These are phyloP conservation scores for Xerocomellus dryophilus DNA, from an alignment of 768 basidiomycete genomes.

Conservation along the genomic window DNA sequence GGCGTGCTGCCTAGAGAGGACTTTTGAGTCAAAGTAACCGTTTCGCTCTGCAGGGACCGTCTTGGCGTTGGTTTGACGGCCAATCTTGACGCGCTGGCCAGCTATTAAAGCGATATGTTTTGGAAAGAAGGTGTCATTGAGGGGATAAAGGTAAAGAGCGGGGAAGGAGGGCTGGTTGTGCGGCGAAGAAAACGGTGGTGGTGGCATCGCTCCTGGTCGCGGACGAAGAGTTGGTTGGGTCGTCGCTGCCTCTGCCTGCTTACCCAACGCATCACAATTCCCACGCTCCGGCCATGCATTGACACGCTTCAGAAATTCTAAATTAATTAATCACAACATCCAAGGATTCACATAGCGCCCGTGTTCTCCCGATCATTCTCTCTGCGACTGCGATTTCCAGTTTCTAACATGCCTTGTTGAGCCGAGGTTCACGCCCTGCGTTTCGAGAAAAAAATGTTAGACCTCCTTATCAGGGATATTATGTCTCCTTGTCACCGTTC, in stretches of 20 bases:
- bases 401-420: too few relatives aligned
- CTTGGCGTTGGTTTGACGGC: conserved; percentile 93
- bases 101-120: conserved; percentile 83
- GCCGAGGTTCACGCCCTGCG: too few relatives aligned
- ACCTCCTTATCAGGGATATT: too few relatives aligned
- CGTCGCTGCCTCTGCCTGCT: conserved; percentile 15
- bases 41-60: conserved; percentile 90
- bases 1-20: conserved; percentile 90
- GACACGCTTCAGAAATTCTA: too few relatives aligned
- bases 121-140: conserved; percentile 92
- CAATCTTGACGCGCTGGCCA: conserved; percentile 81
- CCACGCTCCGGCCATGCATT: conserved; percentile 11
- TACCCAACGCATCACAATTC: not conserved
- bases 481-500: too few relatives aligned
- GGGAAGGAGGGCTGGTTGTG: conserved; percentile 29
- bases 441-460: too few relatives aligned
- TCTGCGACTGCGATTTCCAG: too few relatives aligned
- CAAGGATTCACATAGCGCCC: too few relatives aligned
- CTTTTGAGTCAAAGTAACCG: conserved; percentile 96
- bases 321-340: too few relatives aligned
- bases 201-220: conserved; percentile 29
- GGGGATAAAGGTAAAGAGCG: conserved; percentile 76
- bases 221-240: conserved; percentile 2
- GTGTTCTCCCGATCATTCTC: too few relatives aligned
- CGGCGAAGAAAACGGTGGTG: conserved; percentile 31